These are phyloP conservation scores for Pecoramyces ruminantium DNA, from an alignment of 192 early-diverging fungal species.

Conservation along the genomic window DNA sequence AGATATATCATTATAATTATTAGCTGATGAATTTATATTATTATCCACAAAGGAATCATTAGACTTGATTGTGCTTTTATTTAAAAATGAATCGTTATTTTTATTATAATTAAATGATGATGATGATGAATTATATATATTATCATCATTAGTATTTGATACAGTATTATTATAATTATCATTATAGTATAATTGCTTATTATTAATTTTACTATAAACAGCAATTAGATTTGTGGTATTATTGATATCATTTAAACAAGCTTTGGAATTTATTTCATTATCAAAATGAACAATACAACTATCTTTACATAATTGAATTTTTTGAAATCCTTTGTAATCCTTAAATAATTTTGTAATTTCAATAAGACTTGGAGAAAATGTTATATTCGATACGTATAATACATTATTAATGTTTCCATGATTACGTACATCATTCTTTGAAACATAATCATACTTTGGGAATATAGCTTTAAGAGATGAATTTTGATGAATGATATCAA, in stretches of 20 bases:
- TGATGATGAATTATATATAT: background rate
- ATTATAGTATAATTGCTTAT: background rate
- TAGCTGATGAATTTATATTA: background rate
- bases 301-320: constrained; percentile 5
- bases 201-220: constrained; percentile 2
- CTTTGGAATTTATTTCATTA: background rate
- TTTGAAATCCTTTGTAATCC: constrained; percentile 2
- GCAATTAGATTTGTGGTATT: constrained; percentile 4
- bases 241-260: background rate
- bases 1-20: background rate
- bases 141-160: background rate
- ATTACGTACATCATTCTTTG: background rate
- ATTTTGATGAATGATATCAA: background rate
- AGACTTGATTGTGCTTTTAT: background rate
- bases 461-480: background rate
- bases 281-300: constrained; percentile 4
- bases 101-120: background rate
- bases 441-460: constrained; percentile 6
- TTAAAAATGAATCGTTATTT: background rate
- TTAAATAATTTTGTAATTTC: constrained; percentile 3
- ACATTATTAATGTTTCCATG: background rate
- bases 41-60: background rate
- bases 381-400: constrained; percentile 1
- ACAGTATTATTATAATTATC: background rate
- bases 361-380: background rate